Conservation (phyloP, 2,329 filamentous ascomycete genomes). For the Colletotrichum spaethianum region DNA sequence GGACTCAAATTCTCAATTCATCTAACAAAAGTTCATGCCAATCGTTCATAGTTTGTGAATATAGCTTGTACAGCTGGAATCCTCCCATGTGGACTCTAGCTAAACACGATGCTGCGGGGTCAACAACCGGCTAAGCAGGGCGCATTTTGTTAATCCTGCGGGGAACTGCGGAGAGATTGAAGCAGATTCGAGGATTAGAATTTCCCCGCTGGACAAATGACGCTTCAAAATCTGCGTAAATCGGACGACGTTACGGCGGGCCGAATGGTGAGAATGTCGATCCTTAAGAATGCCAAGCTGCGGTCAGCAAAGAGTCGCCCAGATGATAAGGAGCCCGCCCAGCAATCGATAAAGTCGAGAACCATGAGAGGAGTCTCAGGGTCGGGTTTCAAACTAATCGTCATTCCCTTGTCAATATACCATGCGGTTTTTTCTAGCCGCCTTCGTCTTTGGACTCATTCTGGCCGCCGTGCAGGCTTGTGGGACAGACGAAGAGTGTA, state of each 20-base stretch:
- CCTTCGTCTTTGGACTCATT: background rate
- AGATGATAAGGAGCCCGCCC: background rate
- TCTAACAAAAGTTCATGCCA: no score
- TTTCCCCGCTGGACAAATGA: background rate
- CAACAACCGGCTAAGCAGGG: background rate
- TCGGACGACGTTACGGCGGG: background rate
- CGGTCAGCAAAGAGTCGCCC: background rate
- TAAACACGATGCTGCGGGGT: slow-evolving; percentile 45
- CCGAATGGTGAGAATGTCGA: background rate
- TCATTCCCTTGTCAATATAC: background rate
- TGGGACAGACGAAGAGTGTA: slow-evolving; percentile 48
- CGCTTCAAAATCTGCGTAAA: no score
- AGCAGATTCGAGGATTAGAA: slow-evolving; percentile 9
- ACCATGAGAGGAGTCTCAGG: background rate
- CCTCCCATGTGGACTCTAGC: slow-evolving; percentile 48
- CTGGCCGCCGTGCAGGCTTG: slow-evolving; percentile 30
- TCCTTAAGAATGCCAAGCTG: background rate
- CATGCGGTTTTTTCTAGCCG: background rate
- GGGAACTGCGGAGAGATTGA: background rate
- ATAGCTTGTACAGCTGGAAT: slow-evolving; percentile 52
- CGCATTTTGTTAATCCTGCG: background rate
- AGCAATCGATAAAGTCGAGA: background rate
- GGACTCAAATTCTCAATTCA: no score
- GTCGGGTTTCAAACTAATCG: background rate
- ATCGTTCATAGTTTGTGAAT: no score